Evolutionary conservation across 441 rosid genomes (phyloP), one percentile per base, ranked within the genome.

Genomic region (Erodium texanum): DNA sequence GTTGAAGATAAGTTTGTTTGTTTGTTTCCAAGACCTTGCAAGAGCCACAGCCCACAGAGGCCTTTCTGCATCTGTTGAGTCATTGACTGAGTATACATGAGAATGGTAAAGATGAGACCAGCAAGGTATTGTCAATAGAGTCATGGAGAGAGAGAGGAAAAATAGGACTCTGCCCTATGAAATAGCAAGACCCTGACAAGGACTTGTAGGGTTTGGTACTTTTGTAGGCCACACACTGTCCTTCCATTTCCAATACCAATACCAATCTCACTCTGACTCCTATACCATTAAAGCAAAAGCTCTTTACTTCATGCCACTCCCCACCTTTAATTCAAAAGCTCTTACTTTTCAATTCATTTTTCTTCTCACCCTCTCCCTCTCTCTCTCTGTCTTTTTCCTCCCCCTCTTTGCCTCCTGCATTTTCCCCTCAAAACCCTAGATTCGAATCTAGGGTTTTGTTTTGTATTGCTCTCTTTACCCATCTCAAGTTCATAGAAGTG

Each of bases 371-470:
- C 67, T 66, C 72, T 73, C 68, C 73, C 58, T 80, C 74, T 70
- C 62, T 22, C 73, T 70, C 62, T 22, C 74, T 80, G 81, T 84
- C 75, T 76, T 79, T 78, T 69, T 29, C 56, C 81, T 71, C 76
- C 74, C 84, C 78, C 58, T 50, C 58, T n/a, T 50, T 50, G 62
- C 24, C 62, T 43, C 8, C 76, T 80, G 81, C 85, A 76, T 77
- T 79, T 77, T 69, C 56, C 81, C 68, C 76, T 75, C 85, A 79
- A 76, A 84, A 75, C 85, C 89, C 89, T 84, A 80, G 89, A 84
- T 56, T 83, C 67, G 70, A 77, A 80, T 87, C 89, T 85, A 81
- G 58, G 19, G 19, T 50, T 50, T 50, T 50, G 43, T 36, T 36
- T 36, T 36, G 43, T 7, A n/a, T n/a, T n/a, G n/a, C n/a, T n/a